Evolutionary conservation across 1,284 basidiomycete genomes (phyloP), one percentile per base, ranked within the genome.

Genomic region (Xanthoconium separans): DNA sequence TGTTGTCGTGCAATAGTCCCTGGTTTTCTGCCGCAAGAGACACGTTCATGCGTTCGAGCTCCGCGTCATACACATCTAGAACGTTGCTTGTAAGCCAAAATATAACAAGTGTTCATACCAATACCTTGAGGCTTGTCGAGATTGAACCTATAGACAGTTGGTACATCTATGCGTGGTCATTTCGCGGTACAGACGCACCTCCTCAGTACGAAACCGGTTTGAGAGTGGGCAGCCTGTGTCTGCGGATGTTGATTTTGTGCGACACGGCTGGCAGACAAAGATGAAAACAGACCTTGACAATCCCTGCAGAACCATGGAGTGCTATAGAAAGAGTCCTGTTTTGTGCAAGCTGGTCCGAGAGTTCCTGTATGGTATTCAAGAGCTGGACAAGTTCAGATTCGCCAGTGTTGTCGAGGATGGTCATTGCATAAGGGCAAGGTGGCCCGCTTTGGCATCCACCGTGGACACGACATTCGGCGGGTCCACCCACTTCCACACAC

Each of bases 151-250:
- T 51, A 12, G 45, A 37, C 29, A 27, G 16, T 57, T 15, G 52
- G 36, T 33, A 13, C 49, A 24, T 31, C 30, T 42, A 37, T 40
- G 29, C 45, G 22, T 24, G 15, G 41, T 27, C 30, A 29, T 42
- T 34, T 41, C 33, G 27, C 41, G 45, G 36, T 31, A 27, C 20
- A 20, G 16, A 74, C 81, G 41, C 60, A 87, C 76, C 94, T 83
- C 55, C 95, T 82, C 37, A 99, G 74, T 8, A 97, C 93, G 71
- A 95, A 99, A 1, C 96, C 96, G 1, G 93, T 93, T 63, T 89
- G 84, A 27, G 84, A 79, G 66, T 89, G 84, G 16, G 83, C 69
- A 6, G 85, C 82, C 68, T 87, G 84, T 36, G 73, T 76, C 86
- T 88, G 63, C 22, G 51, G 20, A 58, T 3, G 37, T 50, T 42